These are phyloP conservation scores for Aspergillus diversus DNA, from an alignment of 495 filamentous ascomycete genomes.

Conservation along the genomic window DNA sequence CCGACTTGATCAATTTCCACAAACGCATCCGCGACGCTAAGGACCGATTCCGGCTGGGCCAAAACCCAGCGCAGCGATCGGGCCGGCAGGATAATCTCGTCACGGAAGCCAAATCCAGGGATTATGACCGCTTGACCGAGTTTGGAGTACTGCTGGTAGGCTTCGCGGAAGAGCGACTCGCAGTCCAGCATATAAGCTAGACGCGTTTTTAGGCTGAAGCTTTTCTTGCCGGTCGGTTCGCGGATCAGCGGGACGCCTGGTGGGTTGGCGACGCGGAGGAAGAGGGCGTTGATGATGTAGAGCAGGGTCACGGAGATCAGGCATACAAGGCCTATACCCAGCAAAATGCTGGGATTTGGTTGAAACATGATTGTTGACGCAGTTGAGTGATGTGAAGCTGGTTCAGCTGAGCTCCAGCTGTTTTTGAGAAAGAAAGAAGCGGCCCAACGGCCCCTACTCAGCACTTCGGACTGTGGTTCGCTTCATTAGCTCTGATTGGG, in stretches of 20 bases:
- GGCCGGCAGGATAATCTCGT: constrained; percentile 36
- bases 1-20: constrained; percentile 31
- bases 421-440: not conserved
- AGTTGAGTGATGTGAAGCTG: not conserved
- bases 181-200: constrained; percentile 7
- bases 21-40: constrained; percentile 28
- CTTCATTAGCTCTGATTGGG: no score
- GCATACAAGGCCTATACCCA: not conserved
- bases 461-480: no score
- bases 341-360: not conserved
- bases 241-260: constrained; percentile 1
- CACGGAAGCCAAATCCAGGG: constrained; percentile 35
- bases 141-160: constrained; percentile 7
- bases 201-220: constrained; percentile 14
- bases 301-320: constrained; percentile 12
- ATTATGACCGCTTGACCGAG: constrained; percentile 36
- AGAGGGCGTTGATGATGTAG: constrained; percentile 8
- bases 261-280: constrained; percentile 2
- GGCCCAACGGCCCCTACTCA: not conserved
- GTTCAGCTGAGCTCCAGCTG: not conserved
- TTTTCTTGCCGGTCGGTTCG: constrained; percentile 7
- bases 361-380: not conserved
- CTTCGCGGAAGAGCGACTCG: constrained; percentile 14
- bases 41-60: constrained; percentile 31
- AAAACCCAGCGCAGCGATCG: constrained; percentile 27